These are phyloP conservation scores for Trypanosoma caninum DNA, from an alignment of 208 protist species.

Conservation along the genomic window DNA sequence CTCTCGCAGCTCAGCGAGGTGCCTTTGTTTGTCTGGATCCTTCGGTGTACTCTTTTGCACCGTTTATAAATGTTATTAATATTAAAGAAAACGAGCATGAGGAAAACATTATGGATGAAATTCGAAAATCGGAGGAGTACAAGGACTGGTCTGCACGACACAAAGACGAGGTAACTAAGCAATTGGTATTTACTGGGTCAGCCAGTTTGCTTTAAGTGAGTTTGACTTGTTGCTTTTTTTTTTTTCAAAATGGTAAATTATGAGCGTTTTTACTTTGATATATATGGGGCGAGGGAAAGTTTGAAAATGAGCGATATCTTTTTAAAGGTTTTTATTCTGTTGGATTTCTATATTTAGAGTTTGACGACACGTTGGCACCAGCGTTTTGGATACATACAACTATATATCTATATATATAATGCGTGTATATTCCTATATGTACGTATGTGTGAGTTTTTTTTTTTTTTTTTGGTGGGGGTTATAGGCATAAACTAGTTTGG, in stretches of 20 bases:
- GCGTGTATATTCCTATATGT: too few species aligned
- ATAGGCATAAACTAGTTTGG: too few species aligned
- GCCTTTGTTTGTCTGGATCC: conserved; percentile 24
- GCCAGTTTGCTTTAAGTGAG: conserved; percentile 19
- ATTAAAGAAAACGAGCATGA: conserved; percentile 24
- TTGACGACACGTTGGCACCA: too few species aligned
- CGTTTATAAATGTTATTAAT: conserved; percentile 26
- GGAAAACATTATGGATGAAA: conserved; percentile 14
- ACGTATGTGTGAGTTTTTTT: too few species aligned
- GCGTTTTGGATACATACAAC: too few species aligned
- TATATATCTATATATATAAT: too few species aligned
- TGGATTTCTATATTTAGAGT: too few species aligned
- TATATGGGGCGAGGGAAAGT: too few species aligned
- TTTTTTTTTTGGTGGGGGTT: neutral
- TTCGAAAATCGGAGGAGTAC: conserved; percentile 22
- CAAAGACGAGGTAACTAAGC: conserved; percentile 26
- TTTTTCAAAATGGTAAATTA: conserved; percentile 3
- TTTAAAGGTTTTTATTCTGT: too few species aligned
- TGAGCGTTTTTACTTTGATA: neutral
- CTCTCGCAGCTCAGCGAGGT: conserved; percentile 12
- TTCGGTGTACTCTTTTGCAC: conserved; percentile 26
- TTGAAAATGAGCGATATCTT: too few species aligned
- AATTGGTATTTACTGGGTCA: conserved; percentile 20
- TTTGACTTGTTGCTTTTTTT: conserved; percentile 1
- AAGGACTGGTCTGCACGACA: conserved; percentile 27